These are phyloP conservation scores for Chaetoceros muelleri DNA, from an alignment of 108 stramenopile species.

Conservation along the genomic window DNA sequence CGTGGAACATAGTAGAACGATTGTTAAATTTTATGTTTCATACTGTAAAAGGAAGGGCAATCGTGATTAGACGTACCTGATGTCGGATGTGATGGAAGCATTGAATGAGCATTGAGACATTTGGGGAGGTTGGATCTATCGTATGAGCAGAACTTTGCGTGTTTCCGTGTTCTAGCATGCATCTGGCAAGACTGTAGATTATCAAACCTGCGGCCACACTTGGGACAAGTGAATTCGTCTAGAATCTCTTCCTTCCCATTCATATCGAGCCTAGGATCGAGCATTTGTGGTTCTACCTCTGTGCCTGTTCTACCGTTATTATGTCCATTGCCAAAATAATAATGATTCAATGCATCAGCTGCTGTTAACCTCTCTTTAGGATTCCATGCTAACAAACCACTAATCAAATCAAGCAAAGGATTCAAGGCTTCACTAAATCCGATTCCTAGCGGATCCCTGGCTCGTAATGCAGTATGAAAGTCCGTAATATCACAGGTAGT, in stretches of 20 bases:
- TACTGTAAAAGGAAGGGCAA: no score
- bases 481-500: slow-evolving; percentile 53
- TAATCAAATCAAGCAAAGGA: slow-evolving; percentile 59
- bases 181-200: slow-evolving; percentile 77
- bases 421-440: slow-evolving; percentile 62
- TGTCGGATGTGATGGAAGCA: slow-evolving; percentile 69
- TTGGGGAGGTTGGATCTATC: slow-evolving; percentile 53
- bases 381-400: slow-evolving; percentile 67
- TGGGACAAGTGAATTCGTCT: slow-evolving; percentile 54
- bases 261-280: slow-evolving; percentile 59
- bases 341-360: slow-evolving; percentile 56
- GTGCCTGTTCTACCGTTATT: slow-evolving; percentile 41
- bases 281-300: slow-evolving; percentile 52
- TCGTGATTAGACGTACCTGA: no score
- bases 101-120: slow-evolving; percentile 77
- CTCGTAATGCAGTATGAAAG: slow-evolving; percentile 65
- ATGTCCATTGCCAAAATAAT: slow-evolving; percentile 39
- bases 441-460: slow-evolving; percentile 67
- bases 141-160: slow-evolving; percentile 79
- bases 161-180: slow-evolving; percentile 67
- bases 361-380: slow-evolving; percentile 59
- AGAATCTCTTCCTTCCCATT: slow-evolving; percentile 23
- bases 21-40: no score
- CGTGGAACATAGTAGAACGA: no score
- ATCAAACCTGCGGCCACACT: slow-evolving; percentile 61